Conservation (phyloP, 1,139 yeast species). For the Hyphopichia wangnamkhiaoensis region DNA sequence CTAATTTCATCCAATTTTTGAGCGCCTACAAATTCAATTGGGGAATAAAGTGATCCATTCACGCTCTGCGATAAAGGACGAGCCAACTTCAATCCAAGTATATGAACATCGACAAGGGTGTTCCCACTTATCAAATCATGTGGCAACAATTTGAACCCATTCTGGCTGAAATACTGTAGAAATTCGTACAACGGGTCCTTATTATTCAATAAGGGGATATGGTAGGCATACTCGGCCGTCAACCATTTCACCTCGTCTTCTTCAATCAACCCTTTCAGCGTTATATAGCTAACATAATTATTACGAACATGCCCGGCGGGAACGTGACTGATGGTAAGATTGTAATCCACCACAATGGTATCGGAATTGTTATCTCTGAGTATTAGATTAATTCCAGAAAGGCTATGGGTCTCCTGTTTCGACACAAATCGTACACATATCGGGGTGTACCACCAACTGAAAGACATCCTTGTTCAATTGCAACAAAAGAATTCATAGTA, state of each 20-base stretch:
- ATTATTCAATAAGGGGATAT: conserved; percentile 5
- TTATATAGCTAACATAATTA: conserved; percentile 20
- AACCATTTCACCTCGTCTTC: conserved; percentile 24
- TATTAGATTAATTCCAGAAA: conserved; percentile 29
- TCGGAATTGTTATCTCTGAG: conserved; percentile 13
- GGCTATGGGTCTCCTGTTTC: conserved; percentile 19
- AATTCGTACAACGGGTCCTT: conserved; percentile 10
- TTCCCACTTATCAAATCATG: conserved; percentile 16
- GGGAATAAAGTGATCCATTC: conserved; percentile 2
- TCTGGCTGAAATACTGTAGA: conserved; percentile 17
- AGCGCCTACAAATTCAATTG: conserved; percentile 7
- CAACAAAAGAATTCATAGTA: no score
- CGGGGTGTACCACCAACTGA: conserved; percentile 26
- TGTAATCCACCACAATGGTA: conserved; percentile 15
- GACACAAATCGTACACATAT: conserved; percentile 27
- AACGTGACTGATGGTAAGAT: conserved; percentile 19
- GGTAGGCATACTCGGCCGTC: conserved; percentile 10
- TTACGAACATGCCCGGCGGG: conserved; percentile 11
- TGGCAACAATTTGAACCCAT: conserved; percentile 33
- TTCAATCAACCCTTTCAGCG: conserved; percentile 14
- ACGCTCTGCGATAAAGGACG: neutral
- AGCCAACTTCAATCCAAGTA: conserved; percentile 2
- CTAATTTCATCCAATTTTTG: conserved; percentile 16
- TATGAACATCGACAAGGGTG: conserved; percentile 9
- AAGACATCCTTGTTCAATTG: conserved; percentile 2